Percentiles rank a stretch among this genome's conserved stretches.
Evolutionary conservation across 2,329 filamentous ascomycete genomes (phyloP).

Genomic region (Verticillium isaacii): DNA sequence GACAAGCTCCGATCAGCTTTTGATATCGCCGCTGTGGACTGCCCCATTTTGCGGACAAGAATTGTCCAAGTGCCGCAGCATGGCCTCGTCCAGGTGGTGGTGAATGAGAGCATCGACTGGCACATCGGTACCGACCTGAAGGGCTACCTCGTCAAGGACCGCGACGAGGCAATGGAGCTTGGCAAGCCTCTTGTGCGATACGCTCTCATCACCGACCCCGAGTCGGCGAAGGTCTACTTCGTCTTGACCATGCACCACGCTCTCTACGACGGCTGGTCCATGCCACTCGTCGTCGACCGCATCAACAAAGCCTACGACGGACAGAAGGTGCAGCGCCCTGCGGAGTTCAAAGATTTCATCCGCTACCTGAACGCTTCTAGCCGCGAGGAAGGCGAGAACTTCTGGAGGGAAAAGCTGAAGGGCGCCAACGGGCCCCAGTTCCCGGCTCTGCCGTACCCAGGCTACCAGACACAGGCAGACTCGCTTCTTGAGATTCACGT

Average conservation of each 20-base stretch:
- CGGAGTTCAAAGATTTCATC: slow-evolving; percentile 45
- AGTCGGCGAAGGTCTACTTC: slow-evolving; percentile 32
- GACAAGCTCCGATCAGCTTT: slow-evolving; percentile 37
- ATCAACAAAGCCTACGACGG: slow-evolving; percentile 39
- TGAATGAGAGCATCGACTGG: slow-evolving; percentile 32
- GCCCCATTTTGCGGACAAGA: slow-evolving; percentile 41
- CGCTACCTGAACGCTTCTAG: slow-evolving; percentile 37
- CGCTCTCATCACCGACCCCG: slow-evolving; percentile 30
- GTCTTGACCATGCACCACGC: slow-evolving; percentile 53
- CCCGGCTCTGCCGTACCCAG: slow-evolving; percentile 38
- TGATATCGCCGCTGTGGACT: slow-evolving; percentile 28
- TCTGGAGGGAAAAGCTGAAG: slow-evolving; percentile 40
- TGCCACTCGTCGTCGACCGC: slow-evolving; percentile 43
- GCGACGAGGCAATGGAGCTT: slow-evolving; percentile 35
- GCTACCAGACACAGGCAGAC: slow-evolving; percentile 46
- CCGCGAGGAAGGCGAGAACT: slow-evolving; percentile 32
- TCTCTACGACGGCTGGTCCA: slow-evolving; percentile 53
- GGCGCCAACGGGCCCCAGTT: slow-evolving; percentile 43
- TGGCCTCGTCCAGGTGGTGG: slow-evolving; percentile 42
- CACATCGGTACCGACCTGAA: slow-evolving; percentile 27
- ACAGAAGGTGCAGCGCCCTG: slow-evolving; percentile 24
- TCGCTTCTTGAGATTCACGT: slow-evolving; percentile 50
- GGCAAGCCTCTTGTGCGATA: slow-evolving; percentile 42
- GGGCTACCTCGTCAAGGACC: slow-evolving; percentile 34
- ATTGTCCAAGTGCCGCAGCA: slow-evolving; percentile 39